Conservation (phyloP, 495 filamentous ascomycete genomes). For the Letharia columbiana region DNA sequence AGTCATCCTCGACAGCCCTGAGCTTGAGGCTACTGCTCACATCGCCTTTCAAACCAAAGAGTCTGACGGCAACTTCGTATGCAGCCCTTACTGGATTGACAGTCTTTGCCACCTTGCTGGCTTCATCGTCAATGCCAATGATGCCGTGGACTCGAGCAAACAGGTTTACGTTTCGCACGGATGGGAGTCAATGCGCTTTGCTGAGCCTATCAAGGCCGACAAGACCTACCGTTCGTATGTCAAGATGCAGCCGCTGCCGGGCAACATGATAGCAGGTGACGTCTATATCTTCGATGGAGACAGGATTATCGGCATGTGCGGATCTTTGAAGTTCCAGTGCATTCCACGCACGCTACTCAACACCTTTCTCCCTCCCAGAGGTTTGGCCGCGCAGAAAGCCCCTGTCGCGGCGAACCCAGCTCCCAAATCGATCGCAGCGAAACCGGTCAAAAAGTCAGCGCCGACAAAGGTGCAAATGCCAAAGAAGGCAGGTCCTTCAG, state of each 20-base stretch:
- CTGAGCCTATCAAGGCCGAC: constrained; percentile 50
- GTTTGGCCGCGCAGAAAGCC: constrained; percentile 31
- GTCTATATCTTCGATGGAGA: constrained; percentile 60
- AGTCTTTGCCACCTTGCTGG: constrained; percentile 53
- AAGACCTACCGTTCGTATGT: constrained; percentile 68
- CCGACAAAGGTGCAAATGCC: neutral
- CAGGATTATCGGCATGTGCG: constrained; percentile 45
- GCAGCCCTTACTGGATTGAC: constrained; percentile 67
- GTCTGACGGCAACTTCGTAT: constrained; percentile 54
- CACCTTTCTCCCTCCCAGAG: constrained; percentile 52
- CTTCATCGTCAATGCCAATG: constrained; percentile 73
- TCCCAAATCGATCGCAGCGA: constrained; percentile 27
- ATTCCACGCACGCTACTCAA: constrained; percentile 61
- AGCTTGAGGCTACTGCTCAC: constrained; percentile 61
- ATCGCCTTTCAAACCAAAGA: constrained; percentile 57
- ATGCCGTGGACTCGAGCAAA: constrained; percentile 59
- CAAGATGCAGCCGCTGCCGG: constrained; percentile 46
- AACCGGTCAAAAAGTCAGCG: constrained; percentile 25
- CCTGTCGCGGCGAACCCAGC: constrained; percentile 27
- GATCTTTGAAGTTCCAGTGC: constrained; percentile 49
- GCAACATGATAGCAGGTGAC: constrained; percentile 49
- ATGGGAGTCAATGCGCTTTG: constrained; percentile 66
- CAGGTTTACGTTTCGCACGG: constrained; percentile 71
- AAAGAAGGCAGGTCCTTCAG: constrained; percentile 22
- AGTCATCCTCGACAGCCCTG: constrained; percentile 62